Evolutionary conservation across 805 yeast genomes (phyloP), one percentile per base, ranked within the genome.

Genomic region (Teunomyces gatunensis): DNA sequence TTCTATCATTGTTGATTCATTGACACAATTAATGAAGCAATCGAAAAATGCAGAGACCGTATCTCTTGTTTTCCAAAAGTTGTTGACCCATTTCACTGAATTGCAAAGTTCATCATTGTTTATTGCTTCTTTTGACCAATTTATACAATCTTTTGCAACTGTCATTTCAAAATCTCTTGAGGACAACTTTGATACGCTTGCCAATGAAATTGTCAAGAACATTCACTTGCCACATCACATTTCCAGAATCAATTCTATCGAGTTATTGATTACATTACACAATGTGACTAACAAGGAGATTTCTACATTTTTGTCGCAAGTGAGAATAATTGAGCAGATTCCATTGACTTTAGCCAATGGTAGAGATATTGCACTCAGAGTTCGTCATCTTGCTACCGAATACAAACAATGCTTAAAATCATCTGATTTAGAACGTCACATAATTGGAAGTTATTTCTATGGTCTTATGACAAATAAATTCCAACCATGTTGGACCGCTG

Each of bases 401-500:
- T 83, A 67, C 57, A 57, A 66, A 36, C 33, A 73, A 71, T 39
- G 43, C 18, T 20, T 30, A 9, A 44, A 45, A 11, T 50, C 54
- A 5, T 41, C 59, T 4, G 43, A 44, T 0, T 35, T 58, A 5
- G 64, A 61, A 13, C 51, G 57, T 13, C 43, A 44, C 5, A 41
- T 60, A 7, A 48, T 67, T 33, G 77, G 86, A 54, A 54, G 59
- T 25, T 72, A 55, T 44, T 44, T 64, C 18, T 60, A 72, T 46
- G 98, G 98, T 29, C 74, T 87, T 50, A 66, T 91, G 37, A 74
- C 89, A 3, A 83, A 83, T 29, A 79, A 80, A 48, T 89, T 92
- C 55, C 86, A 89, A 47, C 98, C 98, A 0, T 76, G 86, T 11
- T 90, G 96, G 96, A 77, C 80, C 15, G 89, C 86, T 4, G 86